These are phyloP conservation scores for Paragyromitra xinjiangensis DNA, from an alignment of 495 filamentous ascomycete genomes.

Conservation along the genomic window DNA sequence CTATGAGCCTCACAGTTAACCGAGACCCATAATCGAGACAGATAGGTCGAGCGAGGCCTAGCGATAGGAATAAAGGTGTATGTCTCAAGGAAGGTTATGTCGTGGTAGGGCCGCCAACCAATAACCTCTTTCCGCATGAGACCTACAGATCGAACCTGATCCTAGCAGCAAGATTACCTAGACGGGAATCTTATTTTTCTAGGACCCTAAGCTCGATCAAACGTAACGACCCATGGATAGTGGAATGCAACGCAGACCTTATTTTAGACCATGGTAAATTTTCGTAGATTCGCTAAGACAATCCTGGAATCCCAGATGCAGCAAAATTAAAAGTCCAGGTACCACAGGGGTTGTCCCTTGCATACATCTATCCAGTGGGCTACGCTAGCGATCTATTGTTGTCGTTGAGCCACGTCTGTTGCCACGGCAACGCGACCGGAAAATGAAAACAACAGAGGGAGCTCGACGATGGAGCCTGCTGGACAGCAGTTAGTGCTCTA, in stretches of 20 bases:
- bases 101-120: not conserved
- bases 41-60: not conserved
- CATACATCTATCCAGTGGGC: not conserved
- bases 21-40: not conserved
- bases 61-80: not conserved
- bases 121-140: not conserved
- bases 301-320: not conserved
- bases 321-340: slow-evolving; percentile 2
- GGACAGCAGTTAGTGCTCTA: slow-evolving; percentile 23
- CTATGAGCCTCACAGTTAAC: not conserved
- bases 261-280: not conserved
- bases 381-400: not conserved
- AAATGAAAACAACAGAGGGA: slow-evolving; percentile 36
- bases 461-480: slow-evolving; percentile 20
- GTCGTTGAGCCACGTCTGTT: slow-evolving; percentile 15
- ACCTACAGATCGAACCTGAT: not conserved
- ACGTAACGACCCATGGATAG: not conserved
- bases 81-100: not conserved
- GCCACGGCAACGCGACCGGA: slow-evolving; percentile 17
- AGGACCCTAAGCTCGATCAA: not conserved
- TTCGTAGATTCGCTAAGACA: not conserved
- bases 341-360: slow-evolving; percentile 6
- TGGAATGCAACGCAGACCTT: not conserved
- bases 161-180: not conserved
- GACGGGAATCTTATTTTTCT: not conserved